These are phyloP conservation scores for Millerozyma acaciae DNA, from an alignment of 805 yeast genomes.

Conservation along the genomic window DNA sequence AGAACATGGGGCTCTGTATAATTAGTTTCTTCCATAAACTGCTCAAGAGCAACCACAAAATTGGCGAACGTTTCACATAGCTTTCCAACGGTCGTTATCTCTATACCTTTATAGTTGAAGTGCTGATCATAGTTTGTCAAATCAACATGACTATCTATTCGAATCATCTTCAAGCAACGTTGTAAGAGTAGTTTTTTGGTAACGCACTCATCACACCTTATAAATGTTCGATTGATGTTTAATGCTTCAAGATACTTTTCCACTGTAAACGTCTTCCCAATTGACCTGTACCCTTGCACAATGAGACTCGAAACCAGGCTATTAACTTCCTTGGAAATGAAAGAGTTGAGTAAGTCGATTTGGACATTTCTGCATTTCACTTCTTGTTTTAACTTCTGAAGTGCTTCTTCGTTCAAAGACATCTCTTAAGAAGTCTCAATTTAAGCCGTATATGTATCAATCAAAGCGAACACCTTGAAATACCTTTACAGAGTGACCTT, in stretches of 20 bases:
- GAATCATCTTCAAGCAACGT: constrained; percentile 35
- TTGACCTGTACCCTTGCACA: constrained; percentile 47
- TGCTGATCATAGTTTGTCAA: constrained; percentile 13
- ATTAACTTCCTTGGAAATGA: constrained; percentile 24
- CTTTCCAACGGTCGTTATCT: constrained; percentile 21
- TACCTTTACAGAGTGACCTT: no score
- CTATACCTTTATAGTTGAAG: constrained; percentile 23
- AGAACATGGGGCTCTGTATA: constrained; percentile 37
- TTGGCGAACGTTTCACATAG: constrained; percentile 40
- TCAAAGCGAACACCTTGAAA: no score
- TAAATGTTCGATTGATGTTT: constrained; percentile 22
- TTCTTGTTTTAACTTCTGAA: constrained; percentile 5
- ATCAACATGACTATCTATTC: constrained; percentile 32
- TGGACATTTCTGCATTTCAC: constrained; percentile 32
- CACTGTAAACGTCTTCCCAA: constrained; percentile 46
- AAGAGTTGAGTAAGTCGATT: constrained; percentile 31
- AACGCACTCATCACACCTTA: constrained; percentile 45
- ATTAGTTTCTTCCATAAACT: constrained; percentile 25
- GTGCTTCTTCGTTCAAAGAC: neutral
- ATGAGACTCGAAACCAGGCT: constrained; percentile 34
- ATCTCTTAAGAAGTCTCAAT: no score
- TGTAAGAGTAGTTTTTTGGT: constrained; percentile 40
- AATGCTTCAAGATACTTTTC: constrained; percentile 24
- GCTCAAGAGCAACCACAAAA: constrained; percentile 40
- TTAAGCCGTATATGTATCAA: no score